Base-by-base conservation (phyloP, 176 grass and related monocot species). In the Zoysia pacifica region DNA sequence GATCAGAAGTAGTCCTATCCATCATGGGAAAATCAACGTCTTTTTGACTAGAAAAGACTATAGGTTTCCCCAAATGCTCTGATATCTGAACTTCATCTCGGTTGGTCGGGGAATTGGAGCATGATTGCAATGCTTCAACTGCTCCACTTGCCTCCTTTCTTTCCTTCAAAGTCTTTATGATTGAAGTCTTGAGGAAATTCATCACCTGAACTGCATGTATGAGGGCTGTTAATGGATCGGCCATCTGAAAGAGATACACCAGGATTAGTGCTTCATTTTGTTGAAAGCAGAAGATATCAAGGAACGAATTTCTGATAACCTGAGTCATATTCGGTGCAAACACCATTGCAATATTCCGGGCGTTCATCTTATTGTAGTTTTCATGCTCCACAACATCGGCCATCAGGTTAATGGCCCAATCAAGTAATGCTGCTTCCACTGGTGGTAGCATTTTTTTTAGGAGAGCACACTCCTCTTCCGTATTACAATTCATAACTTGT, bases 251-350 rank as follows among this genome's bases (percentile, higher is more conserved):
- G 51, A 88, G 54, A 78, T 63, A 79, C 9, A 15, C 20, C 28
- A 56, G 19, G 40, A n/a, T 83, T 84, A 86, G 70, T 64, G 4
- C 65, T 46, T 53, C 40, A 35, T 2, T 11, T 48, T 71, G 49
- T 55, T 49, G 18, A 52, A 28, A 49, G 60, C 9, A 72, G 73
- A 11, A 85, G 72, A 65, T 43, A 28, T 28, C 0, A 28, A n/a
- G 50, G 45, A 47, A 18, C 46, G 16, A 20, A 47, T 56, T 86
- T 63, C 46, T 52, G 79, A 52, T 71, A 88, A 97, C 93, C 93
- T 97, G 86, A 16, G 94, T 93, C 94, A 93, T 97, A 89, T 93
- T 93, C 56, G 93, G 93, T 18, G 93, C 90, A 66, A 97, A 97
- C 69, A 93, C 88, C 73, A 90, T 93, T 7, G 94, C 91, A 72